Evolutionary conservation across 768 basidiomycete genomes (phyloP).

Genomic region (Mycena latifolia): DNA sequence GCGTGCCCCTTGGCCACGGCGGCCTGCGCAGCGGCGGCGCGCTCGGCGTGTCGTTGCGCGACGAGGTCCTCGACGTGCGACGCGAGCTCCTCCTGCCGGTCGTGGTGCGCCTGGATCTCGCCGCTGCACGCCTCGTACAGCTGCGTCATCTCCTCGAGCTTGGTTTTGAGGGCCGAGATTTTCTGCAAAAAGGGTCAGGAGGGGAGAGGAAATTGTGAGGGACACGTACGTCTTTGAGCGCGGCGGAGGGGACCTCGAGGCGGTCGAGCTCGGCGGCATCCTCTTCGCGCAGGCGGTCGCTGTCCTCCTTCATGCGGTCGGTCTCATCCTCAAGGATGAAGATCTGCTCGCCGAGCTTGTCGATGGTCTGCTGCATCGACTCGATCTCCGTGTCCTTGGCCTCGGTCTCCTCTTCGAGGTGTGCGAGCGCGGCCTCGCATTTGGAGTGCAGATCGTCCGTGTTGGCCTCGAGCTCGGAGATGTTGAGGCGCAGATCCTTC

Average conservation of each 20-base stretch:
- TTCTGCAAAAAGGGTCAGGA: constrained; percentile 61
- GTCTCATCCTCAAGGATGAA: constrained; percentile 90
- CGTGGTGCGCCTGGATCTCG: constrained; percentile 76
- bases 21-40: no score
- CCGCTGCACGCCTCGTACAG: constrained; percentile 72
- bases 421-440: no score
- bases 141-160: constrained; percentile 75
- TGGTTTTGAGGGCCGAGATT: constrained; percentile 70
- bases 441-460: no score
- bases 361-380: constrained; percentile 79
- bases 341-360: constrained; percentile 83
- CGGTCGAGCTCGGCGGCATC: constrained; percentile 77
- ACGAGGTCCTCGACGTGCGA: no score
- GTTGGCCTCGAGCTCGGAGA: no score
- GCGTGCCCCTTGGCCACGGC: constrained; percentile 73
- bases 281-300: constrained; percentile 77
- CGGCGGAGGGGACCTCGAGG: constrained; percentile 72
- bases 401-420: no score
- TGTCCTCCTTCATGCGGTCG: constrained; percentile 80
- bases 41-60: no score
- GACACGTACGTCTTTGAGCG: no score
- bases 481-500: no score
- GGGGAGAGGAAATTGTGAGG: no score
- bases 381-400: no score
- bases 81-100: no score